Percentiles rank a stretch among this genome's conserved stretches.
Evolutionary conservation across 2,329 filamentous ascomycete genomes (phyloP).

Genomic region (Coniochaeta pulveracea): DNA sequence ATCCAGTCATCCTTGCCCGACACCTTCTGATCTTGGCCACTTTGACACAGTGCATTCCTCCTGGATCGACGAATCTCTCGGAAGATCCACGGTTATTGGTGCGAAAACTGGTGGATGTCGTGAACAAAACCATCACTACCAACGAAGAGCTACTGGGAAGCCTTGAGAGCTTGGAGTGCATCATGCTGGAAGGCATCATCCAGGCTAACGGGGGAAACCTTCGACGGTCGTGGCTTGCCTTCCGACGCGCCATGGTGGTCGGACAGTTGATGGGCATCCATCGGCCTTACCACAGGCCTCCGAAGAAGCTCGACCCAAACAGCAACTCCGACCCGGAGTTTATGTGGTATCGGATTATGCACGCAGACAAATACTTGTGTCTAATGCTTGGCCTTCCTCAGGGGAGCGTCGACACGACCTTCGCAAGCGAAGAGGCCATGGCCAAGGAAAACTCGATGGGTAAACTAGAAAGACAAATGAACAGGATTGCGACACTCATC

Average conservation of each 20-base stretch:
- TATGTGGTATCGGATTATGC: constrained; percentile 30
- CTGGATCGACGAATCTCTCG: constrained; percentile 12
- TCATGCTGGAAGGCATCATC: constrained; percentile 33
- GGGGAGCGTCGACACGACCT: constrained; percentile 15
- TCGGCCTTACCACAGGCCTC: constrained; percentile 4
- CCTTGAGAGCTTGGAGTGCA: constrained; percentile 34
- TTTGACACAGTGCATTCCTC: constrained; percentile 21
- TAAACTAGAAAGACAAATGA: constrained; percentile 18
- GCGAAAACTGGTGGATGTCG: constrained; percentile 16
- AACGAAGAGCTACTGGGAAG: constrained; percentile 32
- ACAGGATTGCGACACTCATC: constrained; percentile 20
- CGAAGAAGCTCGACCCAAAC: constrained; percentile 14
- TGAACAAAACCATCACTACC: constrained; percentile 24
- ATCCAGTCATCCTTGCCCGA: constrained; percentile 24
- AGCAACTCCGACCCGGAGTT: constrained; percentile 18
- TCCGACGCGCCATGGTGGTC: constrained; percentile 28
- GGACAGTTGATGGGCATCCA: constrained; percentile 7
- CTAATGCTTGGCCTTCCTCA: constrained; percentile 31
- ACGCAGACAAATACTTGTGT: constrained; percentile 29
- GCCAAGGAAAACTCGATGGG: constrained; percentile 14
- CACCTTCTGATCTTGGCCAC: constrained; percentile 25
- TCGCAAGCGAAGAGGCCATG: constrained; percentile 12
- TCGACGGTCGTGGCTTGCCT: constrained; percentile 29
- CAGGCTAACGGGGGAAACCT: constrained; percentile 35
- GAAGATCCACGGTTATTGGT: constrained; percentile 12